These are phyloP conservation scores for Prunus yedoensis DNA, from an alignment of 331 rosid genomes.

Conservation along the genomic window DNA sequence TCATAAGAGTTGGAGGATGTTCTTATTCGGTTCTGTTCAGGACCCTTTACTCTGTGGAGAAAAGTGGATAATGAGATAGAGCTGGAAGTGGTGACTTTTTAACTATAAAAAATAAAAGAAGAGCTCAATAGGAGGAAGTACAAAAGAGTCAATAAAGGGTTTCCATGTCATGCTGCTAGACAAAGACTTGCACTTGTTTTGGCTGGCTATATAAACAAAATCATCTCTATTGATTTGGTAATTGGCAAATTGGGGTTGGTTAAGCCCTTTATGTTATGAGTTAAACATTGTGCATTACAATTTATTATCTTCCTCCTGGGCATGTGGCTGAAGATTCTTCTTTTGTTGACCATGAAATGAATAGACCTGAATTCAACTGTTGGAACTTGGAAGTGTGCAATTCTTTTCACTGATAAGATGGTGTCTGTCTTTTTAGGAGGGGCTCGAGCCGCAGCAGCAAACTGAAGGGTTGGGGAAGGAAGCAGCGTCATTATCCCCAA, in stretches of 20 bases:
- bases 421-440: slow-evolving; percentile 44
- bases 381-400: slow-evolving; percentile 8
- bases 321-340: background rate
- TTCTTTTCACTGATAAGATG: slow-evolving; percentile 27
- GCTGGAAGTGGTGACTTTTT: background rate
- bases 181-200: background rate
- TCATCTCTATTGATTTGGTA: background rate
- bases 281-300: background rate
- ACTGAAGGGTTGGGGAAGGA: slow-evolving; percentile 40
- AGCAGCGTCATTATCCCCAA: slow-evolving; percentile 18
- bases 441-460: slow-evolving; percentile 44
- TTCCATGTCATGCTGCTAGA: background rate
- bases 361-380: slow-evolving; percentile 4
- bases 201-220: too few species aligned
- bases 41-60: background rate
- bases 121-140: background rate
- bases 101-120: background rate
- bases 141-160: background rate
- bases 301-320: background rate
- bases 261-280: background rate
- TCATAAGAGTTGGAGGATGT: background rate
- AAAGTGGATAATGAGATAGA: background rate
- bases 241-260: background rate
- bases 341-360: slow-evolving; percentile 3
- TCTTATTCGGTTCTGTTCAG: background rate